A percentile compares a stretch with the other conserved stretches of the same genome.
Evolutionary conservation across 148 eudicot species (phyloP).

Genomic region (Limonium bicolor): DNA sequence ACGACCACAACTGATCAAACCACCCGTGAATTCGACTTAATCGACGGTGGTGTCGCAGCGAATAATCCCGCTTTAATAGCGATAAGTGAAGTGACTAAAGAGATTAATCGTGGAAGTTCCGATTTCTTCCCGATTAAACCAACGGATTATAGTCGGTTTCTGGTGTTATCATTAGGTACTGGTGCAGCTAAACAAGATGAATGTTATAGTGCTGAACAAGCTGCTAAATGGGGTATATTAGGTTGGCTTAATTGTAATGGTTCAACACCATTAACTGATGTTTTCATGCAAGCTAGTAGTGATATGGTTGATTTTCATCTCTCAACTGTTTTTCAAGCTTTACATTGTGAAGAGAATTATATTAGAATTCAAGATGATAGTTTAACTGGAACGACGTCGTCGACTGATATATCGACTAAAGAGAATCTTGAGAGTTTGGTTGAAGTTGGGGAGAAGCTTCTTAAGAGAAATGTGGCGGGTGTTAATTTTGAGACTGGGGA

Average conservation of each 20-base stretch:
- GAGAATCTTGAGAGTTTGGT: conserved; percentile 24
- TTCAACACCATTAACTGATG: conserved; percentile 21
- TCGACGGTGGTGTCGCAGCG: conserved; percentile 45
- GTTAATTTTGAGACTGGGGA: conserved; percentile 17
- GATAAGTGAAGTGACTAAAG: conserved; percentile 25
- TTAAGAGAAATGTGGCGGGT: conserved; percentile 20
- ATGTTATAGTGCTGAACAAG: conserved; percentile 13
- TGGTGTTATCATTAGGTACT: conserved; percentile 28
- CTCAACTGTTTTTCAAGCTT: conserved; percentile 16
- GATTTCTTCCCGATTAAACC: conserved; percentile 21
- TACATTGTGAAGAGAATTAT: conserved; percentile 21
- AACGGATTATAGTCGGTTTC: conserved; percentile 13
- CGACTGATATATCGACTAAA: conserved; percentile 22
- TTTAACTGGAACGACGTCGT: conserved; percentile 13
- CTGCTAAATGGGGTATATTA: conserved; percentile 21
- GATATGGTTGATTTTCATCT: conserved; percentile 38
- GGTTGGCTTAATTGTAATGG: conserved; percentile 20
- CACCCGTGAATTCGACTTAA: conserved; percentile 19
- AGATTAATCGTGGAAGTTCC: conserved; percentile 11
- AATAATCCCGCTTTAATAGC: conserved; percentile 32
- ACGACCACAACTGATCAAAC: conserved; percentile 11
- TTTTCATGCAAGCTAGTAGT: conserved; percentile 21
- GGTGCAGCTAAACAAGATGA: conserved; percentile 14
- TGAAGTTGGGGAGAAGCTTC: conserved; percentile 18
- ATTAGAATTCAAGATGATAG: conserved; percentile 36